Base-by-base conservation (phyloP, 140 eudicot genomes). In the Ambrosia hybrid region DNA sequence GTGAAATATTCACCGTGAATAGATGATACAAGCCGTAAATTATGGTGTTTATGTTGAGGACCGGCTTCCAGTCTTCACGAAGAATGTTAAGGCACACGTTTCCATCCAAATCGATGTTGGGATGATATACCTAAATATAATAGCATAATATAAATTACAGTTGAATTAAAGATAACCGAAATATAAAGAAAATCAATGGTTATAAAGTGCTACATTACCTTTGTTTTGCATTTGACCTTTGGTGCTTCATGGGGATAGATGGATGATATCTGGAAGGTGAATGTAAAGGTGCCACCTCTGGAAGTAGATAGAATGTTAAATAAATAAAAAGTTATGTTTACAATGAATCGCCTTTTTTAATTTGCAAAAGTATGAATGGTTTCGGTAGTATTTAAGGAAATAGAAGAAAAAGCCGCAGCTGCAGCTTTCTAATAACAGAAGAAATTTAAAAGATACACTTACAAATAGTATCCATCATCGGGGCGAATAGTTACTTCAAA, bases 141-240 rank as follows among this genome's bases (percentile, higher is more conserved):
- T 33, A 49, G 10, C 51, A 63, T 21, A 9, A 9, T 45, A 14
- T 41, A 15, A 55, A 49, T 39, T 65, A 51, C 10, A 73, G 53
- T 51, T 17, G 14, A 16, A 69, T 16, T 9, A 4, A 33, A 48
- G 61, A 63, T 8, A 33, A 16, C 34, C 8, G 48, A 67, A 60
- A 48, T 34, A 37, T 17, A 7, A 66, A 39, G 3, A 26, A 15
- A 5, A n/a, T 38, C 1, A 34, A 46, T 37, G 5, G 37, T 45
- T 65, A 51, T 66, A 12, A 62, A 17, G 46, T 58, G 67, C 52
- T 57, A 16, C 16, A 68, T 33, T 65, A 91, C 99, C 94, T 91
- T 95, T n/a, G 99, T 95, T 89, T 91, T 95, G 96, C 99, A 95
- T 82, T 95, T 95, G 73, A 95, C 99, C 77, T 95, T 95, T 30